Evolutionary conservation across 371 early-diverging fungal species (phyloP).

Genomic region (Massospora cicadina): DNA sequence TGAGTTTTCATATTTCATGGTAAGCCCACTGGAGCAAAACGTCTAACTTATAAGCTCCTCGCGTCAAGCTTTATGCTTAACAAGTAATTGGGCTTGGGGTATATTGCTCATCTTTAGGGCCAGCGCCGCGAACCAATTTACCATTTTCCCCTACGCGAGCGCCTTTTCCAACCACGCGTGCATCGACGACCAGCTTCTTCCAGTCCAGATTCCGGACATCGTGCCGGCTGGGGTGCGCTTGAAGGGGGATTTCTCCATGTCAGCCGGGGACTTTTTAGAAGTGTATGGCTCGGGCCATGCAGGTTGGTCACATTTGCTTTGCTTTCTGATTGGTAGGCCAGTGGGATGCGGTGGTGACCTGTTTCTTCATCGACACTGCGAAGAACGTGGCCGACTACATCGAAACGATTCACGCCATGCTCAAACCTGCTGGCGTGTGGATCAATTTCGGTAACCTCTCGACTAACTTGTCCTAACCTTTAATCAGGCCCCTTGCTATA

Average conservation of each 20-base stretch:
- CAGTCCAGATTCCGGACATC: slow-evolving; percentile 67
- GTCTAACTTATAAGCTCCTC: slow-evolving; percentile 31
- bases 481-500: slow-evolving; percentile 69
- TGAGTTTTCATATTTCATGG: slow-evolving; percentile 63
- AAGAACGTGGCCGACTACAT: slow-evolving; percentile 77
- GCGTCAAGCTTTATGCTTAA: slow-evolving; percentile 79
- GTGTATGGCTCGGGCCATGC: slow-evolving; percentile 43
- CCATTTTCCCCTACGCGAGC: slow-evolving; percentile 79
- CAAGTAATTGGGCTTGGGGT: slow-evolving; percentile 18
- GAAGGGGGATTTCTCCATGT: slow-evolving; percentile 79
- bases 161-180: slow-evolving; percentile 60
- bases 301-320: slow-evolving; percentile 17
- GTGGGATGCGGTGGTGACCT: slow-evolving; percentile 83
- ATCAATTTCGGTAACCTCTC: slow-evolving; percentile 61
- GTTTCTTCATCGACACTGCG: slow-evolving; percentile 94
- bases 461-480: background rate
- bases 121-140: slow-evolving; percentile 23
- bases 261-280: slow-evolving; percentile 89
- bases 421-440: slow-evolving; percentile 81
- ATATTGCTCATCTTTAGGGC: slow-evolving; percentile 11
- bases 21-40: slow-evolving; percentile 14
- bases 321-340: slow-evolving; percentile 20
- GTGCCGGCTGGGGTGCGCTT: slow-evolving; percentile 39
- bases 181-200: slow-evolving; percentile 34
- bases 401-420: slow-evolving; percentile 47